Percentiles rank a stretch among this genome's conserved stretches.
phyloP scores from a whole-genome alignment of 495 filamentous ascomycete genomes.

The Penicillium turbatum region DNA sequence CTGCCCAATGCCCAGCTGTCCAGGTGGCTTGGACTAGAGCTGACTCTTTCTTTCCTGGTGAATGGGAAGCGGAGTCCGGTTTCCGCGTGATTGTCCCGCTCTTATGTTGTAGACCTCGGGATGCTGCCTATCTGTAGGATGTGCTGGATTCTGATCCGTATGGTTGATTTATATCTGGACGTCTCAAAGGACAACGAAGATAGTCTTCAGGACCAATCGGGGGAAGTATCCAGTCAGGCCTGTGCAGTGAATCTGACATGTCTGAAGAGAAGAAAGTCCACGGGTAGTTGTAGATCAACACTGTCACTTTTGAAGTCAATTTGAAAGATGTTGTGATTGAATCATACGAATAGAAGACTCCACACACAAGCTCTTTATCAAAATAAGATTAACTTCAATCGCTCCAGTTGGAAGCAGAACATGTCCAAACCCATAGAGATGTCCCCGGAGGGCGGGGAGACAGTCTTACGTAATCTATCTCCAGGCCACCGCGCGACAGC shows the following conservation, averaged over 20 bases:
- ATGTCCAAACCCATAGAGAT: too few species aligned
- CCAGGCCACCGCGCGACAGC: constrained; percentile 12
- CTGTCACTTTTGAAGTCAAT: background rate
- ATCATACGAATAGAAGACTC: background rate
- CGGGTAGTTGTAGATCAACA: constrained; percentile 3
- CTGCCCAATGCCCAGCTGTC: background rate
- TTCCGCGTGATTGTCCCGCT: background rate
- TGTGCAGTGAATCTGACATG: constrained; percentile 1
- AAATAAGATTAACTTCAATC: too few species aligned
- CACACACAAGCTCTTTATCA: too few species aligned
- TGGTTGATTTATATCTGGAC: background rate
- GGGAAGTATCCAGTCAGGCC: background rate
- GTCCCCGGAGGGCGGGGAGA: background rate
- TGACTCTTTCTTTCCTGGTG: background rate
- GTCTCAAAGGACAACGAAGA: background rate
- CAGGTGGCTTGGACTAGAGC: background rate
- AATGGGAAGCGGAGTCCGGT: constrained; percentile 6
- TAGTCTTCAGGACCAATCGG: background rate
- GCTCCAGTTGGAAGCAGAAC: too few species aligned
- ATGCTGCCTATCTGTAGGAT: background rate
- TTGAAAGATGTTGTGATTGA: background rate
- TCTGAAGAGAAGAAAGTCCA: background rate
- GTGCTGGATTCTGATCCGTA: background rate
- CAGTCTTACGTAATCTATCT: constrained; percentile 3
- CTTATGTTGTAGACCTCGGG: too few species aligned